phyloP scores from a whole-genome alignment of 768 basidiomycete genomes.

The Suillus spraguei region DNA sequence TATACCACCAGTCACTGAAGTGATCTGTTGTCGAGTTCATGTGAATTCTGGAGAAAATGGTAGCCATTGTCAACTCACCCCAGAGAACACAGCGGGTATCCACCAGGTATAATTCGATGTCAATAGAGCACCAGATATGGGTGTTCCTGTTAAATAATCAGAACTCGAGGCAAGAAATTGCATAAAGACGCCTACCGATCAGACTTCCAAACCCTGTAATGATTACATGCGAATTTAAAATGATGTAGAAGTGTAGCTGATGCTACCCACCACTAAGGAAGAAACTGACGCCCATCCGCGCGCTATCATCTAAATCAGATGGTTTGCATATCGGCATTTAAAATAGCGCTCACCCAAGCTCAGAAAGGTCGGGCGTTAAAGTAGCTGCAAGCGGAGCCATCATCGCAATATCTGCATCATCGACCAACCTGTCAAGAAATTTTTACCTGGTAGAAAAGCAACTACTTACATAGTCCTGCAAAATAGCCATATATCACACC shows the following conservation, averaged over 20 bases:
- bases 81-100: constrained; percentile 30
- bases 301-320: constrained; percentile 17
- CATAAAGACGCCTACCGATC: constrained; percentile 19
- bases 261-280: constrained; percentile 42
- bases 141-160: constrained; percentile 44
- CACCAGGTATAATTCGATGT: constrained; percentile 55
- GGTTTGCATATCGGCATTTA: not conserved
- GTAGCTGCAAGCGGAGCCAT: constrained; percentile 45
- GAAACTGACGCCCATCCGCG: constrained; percentile 51
- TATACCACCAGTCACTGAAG: not conserved
- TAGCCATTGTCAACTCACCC: constrained; percentile 27
- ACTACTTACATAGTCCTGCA: constrained; percentile 36
- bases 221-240: not conserved
- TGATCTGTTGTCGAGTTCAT: not conserved
- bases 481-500: constrained; percentile 47
- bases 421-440: not conserved
- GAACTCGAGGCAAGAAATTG: constrained; percentile 9
- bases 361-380: constrained; percentile 37
- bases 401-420: constrained; percentile 37
- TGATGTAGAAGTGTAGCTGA: constrained; percentile 1
- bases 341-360: constrained; percentile 10
- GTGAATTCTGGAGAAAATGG: not conserved
- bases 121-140: constrained; percentile 61
- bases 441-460: not conserved
- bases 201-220: constrained; percentile 27